Base-by-base conservation (phyloP, 306 rosid genomes). In the Fragaria iinumae region DNA sequence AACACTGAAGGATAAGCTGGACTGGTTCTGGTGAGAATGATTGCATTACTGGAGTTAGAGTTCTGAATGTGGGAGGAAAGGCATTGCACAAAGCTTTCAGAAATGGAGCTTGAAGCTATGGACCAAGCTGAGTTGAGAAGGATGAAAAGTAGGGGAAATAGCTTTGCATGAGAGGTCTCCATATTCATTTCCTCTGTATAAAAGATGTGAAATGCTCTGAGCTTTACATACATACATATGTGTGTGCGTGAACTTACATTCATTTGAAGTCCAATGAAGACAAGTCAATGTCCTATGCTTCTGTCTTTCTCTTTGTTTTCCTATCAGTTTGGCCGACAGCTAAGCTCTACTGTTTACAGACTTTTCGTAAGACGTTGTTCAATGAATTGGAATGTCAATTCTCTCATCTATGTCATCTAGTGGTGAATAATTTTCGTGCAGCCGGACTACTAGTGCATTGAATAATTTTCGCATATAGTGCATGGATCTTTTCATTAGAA, bases 1-100 rank as follows among this genome's bases (percentile, higher is more conserved):
- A 88, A 73, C 44, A 86, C 49, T n/a, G 81, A 29, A 72, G 69
- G 68, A 64, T 75, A 88, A n/a, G 78, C 72, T 14, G 87, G 56
- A 48, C 73, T 76, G 29, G 18, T 78, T 65, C 5, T 63, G 47
- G 87, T 86, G 78, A 69, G 49, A 23, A 74, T 52, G 12, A 69
- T 72, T 27, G 18, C 4, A 5, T 8, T 18, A 0, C 49, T 57
- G 43, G 71, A 52, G 48, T 71, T 64, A 2, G 77, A 64, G 2
- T 53, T 13, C 49, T 23, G 74, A 60, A 45, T 9, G 50, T 18
- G 67, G 34, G 77, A 75, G 39, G 80, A 74, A 36, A 78, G 53
- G 27, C 86, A 83, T 2, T 29, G 52, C 34, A 64, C 29, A 44
- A 78, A 83, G 27, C 47, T 43, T 39, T 62, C 53, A 4, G 55